Evolutionary conservation across 2,329 filamentous ascomycete species (phyloP).

Genomic region (Pestalotiopsis sp.): DNA sequence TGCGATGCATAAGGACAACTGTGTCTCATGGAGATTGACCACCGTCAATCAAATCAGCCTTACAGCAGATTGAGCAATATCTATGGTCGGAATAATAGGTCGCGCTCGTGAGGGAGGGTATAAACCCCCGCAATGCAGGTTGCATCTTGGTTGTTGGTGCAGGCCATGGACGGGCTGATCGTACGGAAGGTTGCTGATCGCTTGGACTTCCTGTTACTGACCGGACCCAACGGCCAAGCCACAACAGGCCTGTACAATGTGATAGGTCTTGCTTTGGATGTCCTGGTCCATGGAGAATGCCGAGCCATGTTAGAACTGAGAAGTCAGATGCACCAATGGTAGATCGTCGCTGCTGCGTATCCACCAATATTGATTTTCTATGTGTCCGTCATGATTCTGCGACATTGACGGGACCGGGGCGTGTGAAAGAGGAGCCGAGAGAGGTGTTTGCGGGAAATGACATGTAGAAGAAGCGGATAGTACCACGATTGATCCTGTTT

Average conservation of each 20-base stretch:
- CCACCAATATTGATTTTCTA: neutral
- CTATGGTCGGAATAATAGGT: constrained; percentile 9
- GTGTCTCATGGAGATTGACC: constrained; percentile 5
- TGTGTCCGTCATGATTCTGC: neutral
- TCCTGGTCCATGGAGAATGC: neutral
- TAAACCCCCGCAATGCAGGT: constrained; percentile 4
- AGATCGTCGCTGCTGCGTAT: neutral
- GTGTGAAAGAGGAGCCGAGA: neutral
- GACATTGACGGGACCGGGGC: neutral
- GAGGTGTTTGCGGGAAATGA: neutral
- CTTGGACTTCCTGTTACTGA: neutral
- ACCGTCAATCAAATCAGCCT: constrained; percentile 10
- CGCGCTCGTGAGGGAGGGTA: neutral
- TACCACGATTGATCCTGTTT: neutral
- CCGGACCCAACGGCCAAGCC: neutral
- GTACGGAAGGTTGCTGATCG: neutral
- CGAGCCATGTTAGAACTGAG: neutral
- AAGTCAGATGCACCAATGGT: neutral
- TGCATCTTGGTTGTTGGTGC: neutral
- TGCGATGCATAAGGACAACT: neutral
- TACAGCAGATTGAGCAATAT: constrained; percentile 5
- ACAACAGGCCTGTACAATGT: neutral
- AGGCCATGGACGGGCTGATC: neutral
- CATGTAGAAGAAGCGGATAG: neutral
- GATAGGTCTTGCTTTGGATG: neutral